Evolutionary conservation across 2,329 filamentous ascomycete species (phyloP), one percentile per base, ranked within the genome.

Genomic region (Fusarium acutatum): DNA sequence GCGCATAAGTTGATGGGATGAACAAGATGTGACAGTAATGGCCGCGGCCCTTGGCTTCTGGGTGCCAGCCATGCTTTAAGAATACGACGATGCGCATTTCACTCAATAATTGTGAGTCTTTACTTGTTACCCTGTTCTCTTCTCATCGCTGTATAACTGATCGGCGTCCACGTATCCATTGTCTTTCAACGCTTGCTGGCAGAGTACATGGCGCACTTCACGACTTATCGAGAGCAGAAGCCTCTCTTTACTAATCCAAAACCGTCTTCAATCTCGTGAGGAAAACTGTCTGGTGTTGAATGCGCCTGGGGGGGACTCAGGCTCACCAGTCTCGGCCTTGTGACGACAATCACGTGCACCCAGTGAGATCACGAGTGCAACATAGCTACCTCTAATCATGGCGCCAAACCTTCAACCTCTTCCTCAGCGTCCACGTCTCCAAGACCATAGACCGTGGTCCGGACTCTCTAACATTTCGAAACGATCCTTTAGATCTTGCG

Each of bases 401-500:
- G 68, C 71, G 64, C 73, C 77, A 57, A 73, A 78, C 71, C 58
- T 76, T 24, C 70, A 75, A 72, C 75, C 78, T 37, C 63, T 41
- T 40, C 62, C 64, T 75, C 79, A 67, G 80, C 86, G 80, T 79
- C 86, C 78, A 79, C 81, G 74, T 79, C 84, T 81, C 77, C 83
- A 75, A 82, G 79, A 80, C 41, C 77, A 75, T 46, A 79, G 85
- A 74, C 84, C 86, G 69, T 84, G 84, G 78, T 88, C 88, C 34
- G 83, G 84, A 52, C 81, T 87, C 43, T 88, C 86, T 46, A 81
- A 84, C 78, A 80, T 83, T 30, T 88, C 89, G 67, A 91, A 89
- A 80, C 83, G 82, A 50, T 91, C 89, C 6, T 84, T 87, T 71
- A 84, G 82, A 72, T 92, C 90, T 40, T 87, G 88, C 77, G 66